These are phyloP conservation scores for Amyloporia xantha DNA, from an alignment of 768 basidiomycete species.

Conservation along the genomic window DNA sequence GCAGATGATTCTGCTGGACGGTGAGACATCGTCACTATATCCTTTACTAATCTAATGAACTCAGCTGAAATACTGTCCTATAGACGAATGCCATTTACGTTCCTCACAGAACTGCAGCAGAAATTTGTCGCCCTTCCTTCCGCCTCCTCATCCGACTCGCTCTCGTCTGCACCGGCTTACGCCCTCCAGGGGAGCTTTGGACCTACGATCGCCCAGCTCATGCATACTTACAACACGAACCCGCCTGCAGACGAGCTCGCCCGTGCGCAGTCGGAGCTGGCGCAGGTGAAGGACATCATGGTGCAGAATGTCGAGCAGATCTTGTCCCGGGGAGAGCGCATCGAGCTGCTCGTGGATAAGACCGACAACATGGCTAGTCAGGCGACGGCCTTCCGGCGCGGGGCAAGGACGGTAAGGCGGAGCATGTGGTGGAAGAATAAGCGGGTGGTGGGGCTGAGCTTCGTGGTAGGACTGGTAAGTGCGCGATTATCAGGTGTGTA, in stretches of 20 bases:
- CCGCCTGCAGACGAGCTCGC: slow-evolving; percentile 86
- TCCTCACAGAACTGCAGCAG: slow-evolving; percentile 80
- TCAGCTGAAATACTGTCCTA: neutral
- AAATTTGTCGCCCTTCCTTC: slow-evolving; percentile 64
- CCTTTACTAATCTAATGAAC: neutral
- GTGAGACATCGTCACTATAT: slow-evolving; percentile 35
- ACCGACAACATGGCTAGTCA: slow-evolving; percentile 94
- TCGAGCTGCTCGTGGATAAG: slow-evolving; percentile 94
- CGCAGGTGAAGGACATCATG: slow-evolving; percentile 95
- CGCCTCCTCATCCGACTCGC: slow-evolving; percentile 47
- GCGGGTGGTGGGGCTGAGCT: slow-evolving; percentile 58
- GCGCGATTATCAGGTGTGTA: no score
- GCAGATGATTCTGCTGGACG: slow-evolving; percentile 89
- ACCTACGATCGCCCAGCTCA: slow-evolving; percentile 60
- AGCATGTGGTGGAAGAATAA: slow-evolving; percentile 90
- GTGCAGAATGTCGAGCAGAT: slow-evolving; percentile 98
- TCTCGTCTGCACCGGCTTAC: slow-evolving; percentile 45
- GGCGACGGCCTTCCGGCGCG: slow-evolving; percentile 87
- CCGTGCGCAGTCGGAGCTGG: slow-evolving; percentile 83
- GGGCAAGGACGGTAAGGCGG: slow-evolving; percentile 74
- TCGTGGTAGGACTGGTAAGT: slow-evolving; percentile 67
- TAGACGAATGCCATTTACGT: slow-evolving; percentile 91
- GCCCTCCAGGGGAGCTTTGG: slow-evolving; percentile 69
- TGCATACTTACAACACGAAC: slow-evolving; percentile 84
- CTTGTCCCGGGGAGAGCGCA: slow-evolving; percentile 87